Evolutionary conservation across 352 stramenopile genomes (phyloP).

Genomic region (Globisporangium spinosum): DNA sequence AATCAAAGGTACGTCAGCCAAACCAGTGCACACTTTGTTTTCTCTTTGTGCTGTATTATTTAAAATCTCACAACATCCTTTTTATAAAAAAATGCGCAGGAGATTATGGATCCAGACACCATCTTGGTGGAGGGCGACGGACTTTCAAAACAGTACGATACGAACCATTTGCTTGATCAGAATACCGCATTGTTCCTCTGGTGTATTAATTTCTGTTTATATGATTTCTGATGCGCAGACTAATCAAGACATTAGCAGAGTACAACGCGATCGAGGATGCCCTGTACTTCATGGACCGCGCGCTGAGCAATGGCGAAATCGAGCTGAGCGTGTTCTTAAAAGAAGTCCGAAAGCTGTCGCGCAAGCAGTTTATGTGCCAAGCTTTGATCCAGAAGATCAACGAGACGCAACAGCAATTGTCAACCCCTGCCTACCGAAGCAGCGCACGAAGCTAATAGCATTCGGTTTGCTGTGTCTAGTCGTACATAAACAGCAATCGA

Average conservation of each 20-base stretch:
- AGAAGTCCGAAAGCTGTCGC: constrained; percentile 85
- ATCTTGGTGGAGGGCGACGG: constrained; percentile 76
- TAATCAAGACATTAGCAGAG: constrained; percentile 80
- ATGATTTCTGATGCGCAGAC: constrained; percentile 25
- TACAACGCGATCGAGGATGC: constrained; percentile 88
- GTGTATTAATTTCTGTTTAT: not conserved
- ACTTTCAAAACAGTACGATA: constrained; percentile 77
- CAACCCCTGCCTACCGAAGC: constrained; percentile 44
- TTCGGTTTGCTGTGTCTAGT: not conserved
- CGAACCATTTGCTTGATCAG: not conserved
- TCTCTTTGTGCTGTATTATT: not conserved
- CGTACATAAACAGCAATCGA: constrained; percentile 8
- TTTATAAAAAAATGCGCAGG: constrained; percentile 21
- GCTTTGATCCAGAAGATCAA: constrained; percentile 88
- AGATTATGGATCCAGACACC: constrained; percentile 70
- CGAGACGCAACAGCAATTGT: constrained; percentile 64
- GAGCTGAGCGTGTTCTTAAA: constrained; percentile 81
- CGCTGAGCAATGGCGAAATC: constrained; percentile 86
- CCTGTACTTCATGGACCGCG: constrained; percentile 90
- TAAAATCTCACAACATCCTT: not conserved
- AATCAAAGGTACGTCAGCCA: constrained; percentile 43
- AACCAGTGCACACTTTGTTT: not conserved
- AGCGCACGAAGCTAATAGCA: constrained; percentile 2
- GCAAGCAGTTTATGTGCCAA: constrained; percentile 89
- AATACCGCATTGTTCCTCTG: not conserved